Evolutionary conservation across 495 filamentous ascomycete genomes (phyloP).

Genomic region (Xylaria venustula): DNA sequence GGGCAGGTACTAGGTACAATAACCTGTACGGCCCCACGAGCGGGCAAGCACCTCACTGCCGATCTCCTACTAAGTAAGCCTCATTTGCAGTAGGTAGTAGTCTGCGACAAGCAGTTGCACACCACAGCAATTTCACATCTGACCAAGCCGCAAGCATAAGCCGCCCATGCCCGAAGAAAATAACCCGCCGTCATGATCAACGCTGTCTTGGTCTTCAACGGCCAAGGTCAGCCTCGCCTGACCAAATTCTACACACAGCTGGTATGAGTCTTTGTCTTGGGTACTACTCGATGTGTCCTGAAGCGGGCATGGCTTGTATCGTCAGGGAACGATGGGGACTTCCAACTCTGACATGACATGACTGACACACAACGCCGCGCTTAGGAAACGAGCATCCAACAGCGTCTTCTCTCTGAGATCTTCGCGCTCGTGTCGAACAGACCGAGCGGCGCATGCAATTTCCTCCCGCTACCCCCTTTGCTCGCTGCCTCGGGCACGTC

Average conservation of each 20-base stretch:
- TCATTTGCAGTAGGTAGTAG: background rate
- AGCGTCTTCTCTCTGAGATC: slow-evolving; percentile 94
- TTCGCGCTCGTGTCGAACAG: slow-evolving; percentile 95
- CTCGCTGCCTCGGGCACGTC: slow-evolving; percentile 48
- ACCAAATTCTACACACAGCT: slow-evolving; percentile 99
- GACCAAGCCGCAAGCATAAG: background rate
- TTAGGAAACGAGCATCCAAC: slow-evolving; percentile 91
- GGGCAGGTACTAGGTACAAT: too few species aligned
- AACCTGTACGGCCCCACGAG: slow-evolving; percentile 4
- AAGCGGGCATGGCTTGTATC: background rate
- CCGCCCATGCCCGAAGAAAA: background rate
- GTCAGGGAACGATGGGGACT: slow-evolving; percentile 1
- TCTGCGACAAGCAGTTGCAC: slow-evolving; percentile 3
- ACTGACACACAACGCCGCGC: slow-evolving; percentile 14
- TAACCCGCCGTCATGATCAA: slow-evolving; percentile 77
- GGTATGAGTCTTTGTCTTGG: slow-evolving; percentile 47
- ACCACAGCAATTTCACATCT: background rate
- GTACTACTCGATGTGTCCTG: background rate
- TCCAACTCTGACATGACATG: slow-evolving; percentile 7
- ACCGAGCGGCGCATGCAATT: slow-evolving; percentile 87
- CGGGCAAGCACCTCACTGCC: slow-evolving; percentile 1
- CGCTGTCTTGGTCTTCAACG: slow-evolving; percentile 98
- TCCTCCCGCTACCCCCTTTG: slow-evolving; percentile 68
- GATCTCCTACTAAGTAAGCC: background rate
- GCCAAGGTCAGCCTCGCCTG: slow-evolving; percentile 89